Conservation (phyloP, 768 basidiomycete species). For the Mycena olivaceomarginata region DNA sequence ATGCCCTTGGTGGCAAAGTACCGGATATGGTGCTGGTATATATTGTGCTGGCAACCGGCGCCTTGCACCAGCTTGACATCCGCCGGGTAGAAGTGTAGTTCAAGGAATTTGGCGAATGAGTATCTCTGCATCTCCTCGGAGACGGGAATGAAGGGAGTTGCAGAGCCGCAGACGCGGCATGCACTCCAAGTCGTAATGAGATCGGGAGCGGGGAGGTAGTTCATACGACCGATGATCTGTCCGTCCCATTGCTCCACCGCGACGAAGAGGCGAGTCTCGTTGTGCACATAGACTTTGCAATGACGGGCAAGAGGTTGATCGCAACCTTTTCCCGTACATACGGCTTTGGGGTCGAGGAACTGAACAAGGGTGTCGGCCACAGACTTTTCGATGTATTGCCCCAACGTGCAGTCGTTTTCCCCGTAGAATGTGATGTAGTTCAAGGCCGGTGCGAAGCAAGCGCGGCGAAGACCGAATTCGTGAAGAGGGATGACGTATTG, state of each 20-base stretch:
- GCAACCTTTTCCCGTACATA: constrained; percentile 91
- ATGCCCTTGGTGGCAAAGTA: constrained; percentile 91
- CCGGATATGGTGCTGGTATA: constrained; percentile 93
- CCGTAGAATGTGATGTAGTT: constrained; percentile 92
- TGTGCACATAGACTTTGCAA: constrained; percentile 94
- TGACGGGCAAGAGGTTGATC: constrained; percentile 88
- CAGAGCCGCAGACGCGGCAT: constrained; percentile 86
- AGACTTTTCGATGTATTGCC: constrained; percentile 92
- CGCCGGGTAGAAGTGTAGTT: constrained; percentile 96
- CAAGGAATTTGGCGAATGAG: constrained; percentile 97
- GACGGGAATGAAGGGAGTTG: constrained; percentile 91
- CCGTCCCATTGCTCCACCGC: constrained; percentile 94
- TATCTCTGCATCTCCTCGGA: constrained; percentile 95
- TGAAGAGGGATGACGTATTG: constrained; percentile 87
- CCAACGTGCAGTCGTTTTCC: constrained; percentile 93
- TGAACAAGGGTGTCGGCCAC: constrained; percentile 81
- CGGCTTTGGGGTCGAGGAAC: constrained; percentile 82
- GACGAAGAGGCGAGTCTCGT: constrained; percentile 87
- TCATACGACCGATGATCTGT: constrained; percentile 76
- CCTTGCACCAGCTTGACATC: constrained; percentile 90
- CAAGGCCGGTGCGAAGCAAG: constrained; percentile 86
- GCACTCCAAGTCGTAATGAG: constrained; percentile 94
- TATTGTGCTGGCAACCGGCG: constrained; percentile 95
- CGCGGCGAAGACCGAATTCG: constrained; percentile 79
- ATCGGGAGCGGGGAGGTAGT: constrained; percentile 77